Evolutionary conservation across 1,139 yeast genomes (phyloP).

Genomic region (Pichia sp.): DNA sequence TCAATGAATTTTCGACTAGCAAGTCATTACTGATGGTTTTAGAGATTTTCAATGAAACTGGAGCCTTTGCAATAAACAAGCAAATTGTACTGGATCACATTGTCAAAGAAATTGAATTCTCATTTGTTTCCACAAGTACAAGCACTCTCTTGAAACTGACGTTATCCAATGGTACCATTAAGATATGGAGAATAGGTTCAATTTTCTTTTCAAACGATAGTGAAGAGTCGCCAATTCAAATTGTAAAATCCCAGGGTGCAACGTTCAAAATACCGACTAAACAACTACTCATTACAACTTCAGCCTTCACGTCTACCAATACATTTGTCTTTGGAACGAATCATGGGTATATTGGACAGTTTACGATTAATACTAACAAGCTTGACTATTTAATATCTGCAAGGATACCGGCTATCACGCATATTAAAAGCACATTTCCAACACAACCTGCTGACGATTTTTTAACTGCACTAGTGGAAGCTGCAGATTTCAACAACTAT

Average conservation of each 20-base stretch:
- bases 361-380: conserved; percentile 29
- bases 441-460: conserved; percentile 4
- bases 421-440: conserved; percentile 17
- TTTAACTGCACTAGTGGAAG: conserved; percentile 20
- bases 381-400: conserved; percentile 27
- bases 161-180: conserved; percentile 34
- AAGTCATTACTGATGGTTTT: conserved; percentile 9
- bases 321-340: conserved; percentile 58
- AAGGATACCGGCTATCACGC: conserved; percentile 22
- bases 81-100: conserved; percentile 7
- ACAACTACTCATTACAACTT: conserved; percentile 13
- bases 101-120: conserved; percentile 17
- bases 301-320: conserved; percentile 36
- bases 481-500: conserved; percentile 22
- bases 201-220: conserved; percentile 13
- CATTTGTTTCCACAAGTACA: background rate
- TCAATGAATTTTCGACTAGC: conserved; percentile 11
- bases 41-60: background rate
- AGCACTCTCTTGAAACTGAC: conserved; percentile 12
- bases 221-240: background rate
- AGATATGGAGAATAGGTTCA: conserved; percentile 44
- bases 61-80: conserved; percentile 7
- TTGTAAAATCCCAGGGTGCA: conserved; percentile 1
- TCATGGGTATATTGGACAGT: conserved; percentile 68
- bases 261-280: conserved; percentile 7